Conservation (phyloP, 2,329 filamentous ascomycete genomes). For the Aspergillus sp. region DNA sequence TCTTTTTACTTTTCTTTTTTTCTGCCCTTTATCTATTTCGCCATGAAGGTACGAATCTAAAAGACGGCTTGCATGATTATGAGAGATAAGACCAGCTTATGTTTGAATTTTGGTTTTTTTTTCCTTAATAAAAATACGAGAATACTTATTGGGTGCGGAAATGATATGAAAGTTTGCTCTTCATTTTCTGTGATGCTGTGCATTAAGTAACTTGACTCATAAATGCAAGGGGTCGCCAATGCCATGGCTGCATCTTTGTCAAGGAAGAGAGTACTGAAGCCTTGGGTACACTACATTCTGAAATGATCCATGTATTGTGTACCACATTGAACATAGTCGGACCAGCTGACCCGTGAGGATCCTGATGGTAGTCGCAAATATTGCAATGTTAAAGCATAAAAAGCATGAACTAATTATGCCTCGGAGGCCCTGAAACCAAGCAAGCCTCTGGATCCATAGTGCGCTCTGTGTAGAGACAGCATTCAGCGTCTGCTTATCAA, state of each 20-base stretch:
- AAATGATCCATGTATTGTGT: slow-evolving; percentile 5
- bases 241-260: neutral
- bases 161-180: neutral
- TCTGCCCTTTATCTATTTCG: neutral
- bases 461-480: neutral
- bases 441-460: neutral
- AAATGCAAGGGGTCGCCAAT: neutral
- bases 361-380: neutral
- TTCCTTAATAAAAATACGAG: neutral
- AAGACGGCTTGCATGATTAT: neutral
- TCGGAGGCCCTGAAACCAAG: neutral
- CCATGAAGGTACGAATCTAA: neutral
- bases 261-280: neutral
- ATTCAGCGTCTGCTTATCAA: neutral
- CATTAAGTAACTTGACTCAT: neutral
- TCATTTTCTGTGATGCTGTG: neutral
- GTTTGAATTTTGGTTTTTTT: neutral
- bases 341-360: neutral
- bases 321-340: neutral
- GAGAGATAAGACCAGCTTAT: neutral
- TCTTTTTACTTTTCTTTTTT: neutral
- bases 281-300: neutral
- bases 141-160: neutral
- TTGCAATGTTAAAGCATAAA: neutral
- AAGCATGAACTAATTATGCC: neutral